Base-by-base conservation (phyloP, 2,329 filamentous ascomycete species). In the Cordyceps javanica region DNA sequence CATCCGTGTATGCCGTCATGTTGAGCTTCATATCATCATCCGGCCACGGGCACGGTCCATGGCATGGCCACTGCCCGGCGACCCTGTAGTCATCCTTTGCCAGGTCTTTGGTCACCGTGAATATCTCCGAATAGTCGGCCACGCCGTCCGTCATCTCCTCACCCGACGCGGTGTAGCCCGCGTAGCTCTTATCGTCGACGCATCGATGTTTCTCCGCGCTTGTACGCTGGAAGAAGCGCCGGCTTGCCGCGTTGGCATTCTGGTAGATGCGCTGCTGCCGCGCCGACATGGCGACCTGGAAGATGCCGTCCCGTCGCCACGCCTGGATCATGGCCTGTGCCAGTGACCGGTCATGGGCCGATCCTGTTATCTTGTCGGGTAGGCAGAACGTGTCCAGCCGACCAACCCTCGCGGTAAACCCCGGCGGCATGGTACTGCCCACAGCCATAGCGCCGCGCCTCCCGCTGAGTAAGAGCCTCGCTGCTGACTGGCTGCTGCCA, bases 41-140 rank as follows among this genome's bases (percentile, higher is more conserved):
- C 0, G 76, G 75, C 77, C 77, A 80, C 0, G 77, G 77, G 59
- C 73, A 76, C 2, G 74, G 73, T 0, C 77, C 78, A 60, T 80
- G 77, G 61, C 75, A 79, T 0, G 77, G 78, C 76, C 78, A 79
- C 28, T 70, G 68, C 4, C 64, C 65, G 21, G 63, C 63, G 3
- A 78, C 76, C 2, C 76, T 68, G 1, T 64, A 61, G 49, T 80
- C 75, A 5, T 67, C 59, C 2, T 65, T 59, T 4, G 65, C 63
- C 7, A 80, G 65, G 50, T 80, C 77, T 59, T 79, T 80, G 13
- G 74, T 79, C 19, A 80, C 74, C 2, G 78, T 81, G 60, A 79
- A 80, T 32, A 80, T 78, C 64, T 80, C 77, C 1, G 74, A 77
- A 61, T 79, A 80, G 62, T 81, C 77, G 16, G 75, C 75, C 26